phyloP scores from a whole-genome alignment of 2,329 filamentous ascomycete species.

The Phyllosticta citrichinensis region DNA sequence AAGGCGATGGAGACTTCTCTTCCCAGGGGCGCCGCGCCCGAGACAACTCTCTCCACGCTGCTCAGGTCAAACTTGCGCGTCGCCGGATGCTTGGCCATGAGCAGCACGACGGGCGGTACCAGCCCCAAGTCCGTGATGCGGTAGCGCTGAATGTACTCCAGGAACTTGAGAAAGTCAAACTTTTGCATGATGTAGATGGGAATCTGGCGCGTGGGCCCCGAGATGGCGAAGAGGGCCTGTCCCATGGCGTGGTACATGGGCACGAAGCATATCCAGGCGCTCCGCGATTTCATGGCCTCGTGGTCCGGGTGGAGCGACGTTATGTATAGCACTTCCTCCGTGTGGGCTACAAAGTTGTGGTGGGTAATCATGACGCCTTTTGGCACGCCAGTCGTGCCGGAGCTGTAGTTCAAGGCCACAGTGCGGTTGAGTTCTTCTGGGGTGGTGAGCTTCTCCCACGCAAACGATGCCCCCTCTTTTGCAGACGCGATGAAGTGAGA shows the following conservation, averaged over 20 bases:
- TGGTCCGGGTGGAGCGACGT: conserved; percentile 39
- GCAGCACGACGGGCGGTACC: conserved; percentile 67
- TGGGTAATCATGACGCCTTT: conserved; percentile 82
- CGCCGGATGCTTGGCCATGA: conserved; percentile 61
- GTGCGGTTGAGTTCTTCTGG: conserved; percentile 43
- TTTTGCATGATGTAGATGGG: conserved; percentile 69
- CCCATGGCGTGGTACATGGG: conserved; percentile 47
- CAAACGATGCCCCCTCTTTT: conserved; percentile 46
- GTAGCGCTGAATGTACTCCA: conserved; percentile 57
- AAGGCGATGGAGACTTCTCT: conserved; percentile 39
- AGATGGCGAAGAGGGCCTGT: conserved; percentile 61
- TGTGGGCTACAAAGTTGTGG: conserved; percentile 64
- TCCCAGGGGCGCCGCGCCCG: conserved; percentile 58
- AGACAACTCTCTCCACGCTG: conserved; percentile 49
- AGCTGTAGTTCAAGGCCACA: conserved; percentile 69
- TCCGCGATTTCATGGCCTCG: conserved; percentile 32
- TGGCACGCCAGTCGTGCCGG: conserved; percentile 68
- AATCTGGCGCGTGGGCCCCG: conserved; percentile 44
- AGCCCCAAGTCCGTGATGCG: conserved; percentile 56
- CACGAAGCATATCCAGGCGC: conserved; percentile 53
- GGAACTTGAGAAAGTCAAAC: conserved; percentile 66
- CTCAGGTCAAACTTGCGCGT: conserved; percentile 58
- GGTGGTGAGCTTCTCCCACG: conserved; percentile 49
- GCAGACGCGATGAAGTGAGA: conserved; percentile 45
- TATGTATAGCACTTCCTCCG: conserved; percentile 47